Percentiles rank a stretch among this genome's conserved stretches.
Conservation (phyloP, 2,329 filamentous ascomycete genomes). For the Aspergillus sp. region DNA sequence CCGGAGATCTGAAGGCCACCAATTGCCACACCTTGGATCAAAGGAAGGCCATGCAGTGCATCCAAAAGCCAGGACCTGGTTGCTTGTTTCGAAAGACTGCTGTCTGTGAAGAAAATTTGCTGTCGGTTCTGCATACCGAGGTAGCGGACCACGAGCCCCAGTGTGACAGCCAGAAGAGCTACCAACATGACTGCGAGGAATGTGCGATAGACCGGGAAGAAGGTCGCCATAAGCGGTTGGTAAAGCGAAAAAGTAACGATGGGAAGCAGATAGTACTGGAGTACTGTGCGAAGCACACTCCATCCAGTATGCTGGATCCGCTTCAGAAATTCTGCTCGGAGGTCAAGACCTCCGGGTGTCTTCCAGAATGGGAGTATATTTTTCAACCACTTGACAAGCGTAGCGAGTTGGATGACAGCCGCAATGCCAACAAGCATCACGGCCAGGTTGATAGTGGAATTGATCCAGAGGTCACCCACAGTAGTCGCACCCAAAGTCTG, state of each 20-base stretch:
- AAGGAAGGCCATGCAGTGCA: not conserved
- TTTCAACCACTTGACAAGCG: slow-evolving; percentile 1
- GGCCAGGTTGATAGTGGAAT: slow-evolving; percentile 8
- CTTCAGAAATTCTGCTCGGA: not conserved
- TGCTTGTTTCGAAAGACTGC: not conserved
- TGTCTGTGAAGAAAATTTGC: not conserved
- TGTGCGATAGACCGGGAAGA: not conserved
- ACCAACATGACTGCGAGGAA: not conserved
- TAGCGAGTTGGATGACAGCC: not conserved
- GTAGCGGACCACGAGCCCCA: not conserved
- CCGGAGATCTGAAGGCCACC: not conserved
- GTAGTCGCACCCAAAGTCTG: slow-evolving; percentile 8
- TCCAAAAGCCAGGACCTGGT: not conserved
- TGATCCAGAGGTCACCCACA: slow-evolving; percentile 8
- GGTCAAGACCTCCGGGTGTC: not conserved
- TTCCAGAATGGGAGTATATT: not conserved
- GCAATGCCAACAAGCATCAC: slow-evolving; percentile 3
- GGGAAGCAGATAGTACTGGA: slow-evolving; percentile 7
- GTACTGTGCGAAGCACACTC: slow-evolving; percentile 4
- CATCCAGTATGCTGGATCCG: slow-evolving; percentile 5
- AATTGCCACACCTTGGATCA: not conserved
- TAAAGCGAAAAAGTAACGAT: slow-evolving; percentile 6
- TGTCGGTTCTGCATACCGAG: not conserved
- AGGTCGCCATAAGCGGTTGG: not conserved
- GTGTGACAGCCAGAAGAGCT: not conserved